Percentiles rank a stretch among this genome's conserved stretches.
Evolutionary conservation across 2,329 filamentous ascomycete genomes (phyloP).

Genomic region (Orbilia javanica): DNA sequence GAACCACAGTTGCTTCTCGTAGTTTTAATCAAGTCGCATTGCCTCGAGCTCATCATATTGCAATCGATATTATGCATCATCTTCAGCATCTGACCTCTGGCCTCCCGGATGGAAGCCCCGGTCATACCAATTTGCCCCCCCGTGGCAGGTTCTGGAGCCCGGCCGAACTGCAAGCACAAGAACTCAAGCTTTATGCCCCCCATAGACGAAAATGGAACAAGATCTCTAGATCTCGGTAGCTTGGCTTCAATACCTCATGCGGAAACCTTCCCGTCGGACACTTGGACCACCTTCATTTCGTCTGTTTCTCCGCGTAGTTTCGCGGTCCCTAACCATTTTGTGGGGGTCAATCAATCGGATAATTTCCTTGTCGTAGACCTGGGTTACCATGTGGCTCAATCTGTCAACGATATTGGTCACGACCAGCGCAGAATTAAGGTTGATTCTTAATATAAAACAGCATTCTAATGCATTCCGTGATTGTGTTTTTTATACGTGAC

Average conservation of each 20-base stretch:
- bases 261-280: slow-evolving; percentile 24
- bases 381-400: slow-evolving; percentile 34
- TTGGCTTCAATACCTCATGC: slow-evolving; percentile 2
- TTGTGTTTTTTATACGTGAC: slow-evolving; percentile 37
- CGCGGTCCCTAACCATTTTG: slow-evolving; percentile 22
- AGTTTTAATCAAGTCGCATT: background rate
- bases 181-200: slow-evolving; percentile 3
- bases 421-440: slow-evolving; percentile 34
- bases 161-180: slow-evolving; percentile 9
- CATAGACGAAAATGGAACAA: background rate
- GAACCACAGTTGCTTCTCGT: background rate
- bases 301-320: background rate
- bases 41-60: background rate
- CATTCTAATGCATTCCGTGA: background rate
- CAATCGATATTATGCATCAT: background rate
- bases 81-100: background rate
- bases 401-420: slow-evolving; percentile 53
- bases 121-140: slow-evolving; percentile 4
- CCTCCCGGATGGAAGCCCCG: background rate
- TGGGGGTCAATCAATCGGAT: slow-evolving; percentile 50
- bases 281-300: slow-evolving; percentile 11
- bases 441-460: slow-evolving; percentile 36
- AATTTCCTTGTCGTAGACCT: slow-evolving; percentile 46
- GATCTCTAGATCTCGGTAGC: slow-evolving; percentile 15
- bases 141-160: slow-evolving; percentile 1